phyloP scores from a whole-genome alignment of 164 flowering plant species.

The Malania oleifera region DNA sequence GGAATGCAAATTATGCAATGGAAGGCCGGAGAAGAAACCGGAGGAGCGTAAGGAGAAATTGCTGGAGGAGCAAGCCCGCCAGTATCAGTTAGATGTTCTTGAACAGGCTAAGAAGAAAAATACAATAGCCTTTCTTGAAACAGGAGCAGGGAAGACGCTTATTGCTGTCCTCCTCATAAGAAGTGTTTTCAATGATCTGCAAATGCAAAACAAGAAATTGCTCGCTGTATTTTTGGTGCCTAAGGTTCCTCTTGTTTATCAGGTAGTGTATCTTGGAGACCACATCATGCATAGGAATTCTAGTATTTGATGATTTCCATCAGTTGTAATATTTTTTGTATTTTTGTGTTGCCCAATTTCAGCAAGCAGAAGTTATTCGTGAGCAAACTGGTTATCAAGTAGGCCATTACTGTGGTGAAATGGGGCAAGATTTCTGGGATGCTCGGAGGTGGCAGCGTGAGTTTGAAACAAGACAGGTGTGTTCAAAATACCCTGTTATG shows the following conservation, averaged over 20 bases:
- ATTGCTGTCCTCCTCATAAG: slow-evolving; percentile 92
- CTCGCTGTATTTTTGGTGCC: slow-evolving; percentile 96
- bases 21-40: slow-evolving; percentile 34
- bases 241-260: slow-evolving; percentile 96
- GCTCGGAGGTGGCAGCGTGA: slow-evolving; percentile 96
- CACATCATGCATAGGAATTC: background rate
- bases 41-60: slow-evolving; percentile 51
- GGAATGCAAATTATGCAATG: slow-evolving; percentile 33
- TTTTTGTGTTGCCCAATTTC: slow-evolving; percentile 19
- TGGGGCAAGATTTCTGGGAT: slow-evolving; percentile 99
- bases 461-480: slow-evolving; percentile 90
- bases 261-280: slow-evolving; percentile 40
- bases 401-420: slow-evolving; percentile 99
- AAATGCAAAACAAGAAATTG: slow-evolving; percentile 61
- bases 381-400: slow-evolving; percentile 78
- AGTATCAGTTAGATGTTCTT: slow-evolving; percentile 93
- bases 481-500: background rate
- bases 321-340: slow-evolving; percentile 3
- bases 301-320: background rate
- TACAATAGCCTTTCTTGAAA: slow-evolving; percentile 98
- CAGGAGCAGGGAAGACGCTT: slow-evolving; percentile 96
- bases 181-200: slow-evolving; percentile 54
- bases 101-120: slow-evolving; percentile 91
- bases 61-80: slow-evolving; percentile 77
- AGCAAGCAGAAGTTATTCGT: slow-evolving; percentile 99